phyloP scores from a whole-genome alignment of 306 rosid genomes.

The Cucurbita maxima region DNA sequence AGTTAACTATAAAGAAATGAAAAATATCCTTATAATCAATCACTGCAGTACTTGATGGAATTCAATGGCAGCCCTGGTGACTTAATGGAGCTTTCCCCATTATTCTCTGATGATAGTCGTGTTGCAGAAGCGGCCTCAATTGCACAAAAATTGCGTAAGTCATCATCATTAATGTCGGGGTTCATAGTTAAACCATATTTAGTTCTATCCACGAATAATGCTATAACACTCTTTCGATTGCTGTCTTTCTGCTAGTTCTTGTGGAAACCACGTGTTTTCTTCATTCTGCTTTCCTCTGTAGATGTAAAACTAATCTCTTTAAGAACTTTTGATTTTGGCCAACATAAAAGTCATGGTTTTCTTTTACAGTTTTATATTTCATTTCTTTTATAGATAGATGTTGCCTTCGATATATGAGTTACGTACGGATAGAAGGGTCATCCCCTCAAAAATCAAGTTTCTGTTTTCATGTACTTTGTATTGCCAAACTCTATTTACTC shows the following conservation, averaged over 20 bases:
- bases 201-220: neutral
- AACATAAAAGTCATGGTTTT: neutral
- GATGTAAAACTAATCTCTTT: neutral
- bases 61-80: constrained; percentile 99
- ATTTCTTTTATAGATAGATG: neutral
- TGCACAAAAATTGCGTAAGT: constrained; percentile 95
- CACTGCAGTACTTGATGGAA: constrained; percentile 94
- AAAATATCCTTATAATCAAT: constrained; percentile 18
- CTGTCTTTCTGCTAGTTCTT: neutral
- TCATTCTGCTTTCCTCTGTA: neutral
- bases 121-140: constrained; percentile 98
- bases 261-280: neutral
- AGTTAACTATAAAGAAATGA: constrained; percentile 12
- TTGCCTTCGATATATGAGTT: neutral
- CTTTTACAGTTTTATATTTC: neutral
- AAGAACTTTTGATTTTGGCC: neutral
- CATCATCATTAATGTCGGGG: neutral
- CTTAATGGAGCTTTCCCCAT: constrained; percentile 95
- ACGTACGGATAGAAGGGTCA: neutral
- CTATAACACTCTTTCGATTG: neutral
- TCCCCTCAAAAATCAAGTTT: neutral
- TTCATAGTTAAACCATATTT: neutral
- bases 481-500: neutral
- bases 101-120: constrained; percentile 95
- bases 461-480: neutral